Conservation (phyloP, 352 stramenopile species). For the Phytophthora europaea region DNA sequence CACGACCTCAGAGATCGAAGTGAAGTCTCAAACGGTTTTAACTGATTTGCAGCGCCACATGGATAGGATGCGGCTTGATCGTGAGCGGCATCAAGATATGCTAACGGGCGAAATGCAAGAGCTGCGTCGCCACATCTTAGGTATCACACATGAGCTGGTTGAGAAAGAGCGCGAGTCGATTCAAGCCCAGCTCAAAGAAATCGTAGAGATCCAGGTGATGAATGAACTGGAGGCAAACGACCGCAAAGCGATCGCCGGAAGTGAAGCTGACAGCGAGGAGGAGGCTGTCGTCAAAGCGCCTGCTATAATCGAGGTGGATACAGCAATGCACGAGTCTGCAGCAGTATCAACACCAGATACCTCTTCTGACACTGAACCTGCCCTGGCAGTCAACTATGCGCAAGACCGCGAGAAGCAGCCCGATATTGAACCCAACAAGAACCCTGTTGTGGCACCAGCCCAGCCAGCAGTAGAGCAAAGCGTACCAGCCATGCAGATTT, state of each 20-base stretch:
- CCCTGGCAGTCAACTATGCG: neutral
- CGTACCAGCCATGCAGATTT: neutral
- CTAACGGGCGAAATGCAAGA: constrained; percentile 77
- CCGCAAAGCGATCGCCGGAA: neutral
- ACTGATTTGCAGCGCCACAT: constrained; percentile 59
- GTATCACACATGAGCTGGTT: constrained; percentile 63
- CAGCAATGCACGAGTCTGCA: neutral
- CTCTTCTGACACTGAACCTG: neutral
- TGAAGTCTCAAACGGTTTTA: constrained; percentile 64
- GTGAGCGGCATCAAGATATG: constrained; percentile 66
- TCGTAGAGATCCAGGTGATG: constrained; percentile 25
- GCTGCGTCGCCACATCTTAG: constrained; percentile 58
- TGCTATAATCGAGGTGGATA: neutral
- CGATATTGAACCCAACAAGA: neutral
- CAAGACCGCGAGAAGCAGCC: neutral
- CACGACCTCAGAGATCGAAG: constrained; percentile 61
- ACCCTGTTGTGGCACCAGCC: neutral
- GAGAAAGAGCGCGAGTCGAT: constrained; percentile 65
- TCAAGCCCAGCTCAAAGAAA: constrained; percentile 49
- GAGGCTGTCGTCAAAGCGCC: neutral
- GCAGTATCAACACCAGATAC: neutral
- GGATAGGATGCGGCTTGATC: constrained; percentile 56
- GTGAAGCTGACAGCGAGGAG: constrained; percentile 9
- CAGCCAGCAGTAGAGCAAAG: neutral
- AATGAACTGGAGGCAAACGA: constrained; percentile 7